These are phyloP conservation scores for Sugiyamaella sp. DNA, from an alignment of 1,139 yeast genomes.

Conservation along the genomic window DNA sequence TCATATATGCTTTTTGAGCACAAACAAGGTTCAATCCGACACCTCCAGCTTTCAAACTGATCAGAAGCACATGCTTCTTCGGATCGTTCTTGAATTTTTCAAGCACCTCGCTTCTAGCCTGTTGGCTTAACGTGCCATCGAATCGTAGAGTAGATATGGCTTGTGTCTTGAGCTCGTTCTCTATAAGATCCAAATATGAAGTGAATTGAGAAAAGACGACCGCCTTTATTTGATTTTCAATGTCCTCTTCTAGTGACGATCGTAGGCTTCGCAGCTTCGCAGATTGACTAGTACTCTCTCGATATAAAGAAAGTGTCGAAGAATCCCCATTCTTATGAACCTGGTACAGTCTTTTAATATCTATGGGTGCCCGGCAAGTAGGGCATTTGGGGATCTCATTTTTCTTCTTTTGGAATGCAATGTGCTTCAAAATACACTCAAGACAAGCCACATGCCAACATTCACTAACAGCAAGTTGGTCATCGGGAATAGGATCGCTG, in stretches of 20 bases:
- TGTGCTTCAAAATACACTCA: constrained; percentile 72
- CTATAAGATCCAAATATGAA: constrained; percentile 74
- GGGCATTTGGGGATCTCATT: constrained; percentile 44
- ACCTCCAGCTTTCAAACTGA: constrained; percentile 93
- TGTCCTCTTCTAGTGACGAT: constrained; percentile 53
- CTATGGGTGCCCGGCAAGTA: constrained; percentile 43
- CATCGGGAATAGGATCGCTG: constrained; percentile 54
- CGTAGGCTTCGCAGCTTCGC: constrained; percentile 77
- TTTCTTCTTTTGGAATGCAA: constrained; percentile 44
- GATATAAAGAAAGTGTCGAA: constrained; percentile 6
- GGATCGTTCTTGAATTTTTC: constrained; percentile 52
- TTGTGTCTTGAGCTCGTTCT: constrained; percentile 54
- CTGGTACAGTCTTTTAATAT: constrained; percentile 35
- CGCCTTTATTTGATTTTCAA: constrained; percentile 50
- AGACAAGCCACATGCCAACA: constrained; percentile 85
- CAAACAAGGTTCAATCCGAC: constrained; percentile 89
- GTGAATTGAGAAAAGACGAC: constrained; percentile 94
- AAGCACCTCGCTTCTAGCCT: constrained; percentile 65
- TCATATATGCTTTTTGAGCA: constrained; percentile 84
- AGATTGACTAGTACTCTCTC: constrained; percentile 43
- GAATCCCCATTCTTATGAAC: constrained; percentile 27
- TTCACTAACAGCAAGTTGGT: constrained; percentile 66
- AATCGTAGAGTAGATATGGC: constrained; percentile 62
- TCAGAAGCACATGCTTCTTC: constrained; percentile 56
- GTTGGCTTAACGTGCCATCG: constrained; percentile 77